phyloP scores from a whole-genome alignment of 371 early-diverging fungal species.

The Mucor circinelloides region DNA sequence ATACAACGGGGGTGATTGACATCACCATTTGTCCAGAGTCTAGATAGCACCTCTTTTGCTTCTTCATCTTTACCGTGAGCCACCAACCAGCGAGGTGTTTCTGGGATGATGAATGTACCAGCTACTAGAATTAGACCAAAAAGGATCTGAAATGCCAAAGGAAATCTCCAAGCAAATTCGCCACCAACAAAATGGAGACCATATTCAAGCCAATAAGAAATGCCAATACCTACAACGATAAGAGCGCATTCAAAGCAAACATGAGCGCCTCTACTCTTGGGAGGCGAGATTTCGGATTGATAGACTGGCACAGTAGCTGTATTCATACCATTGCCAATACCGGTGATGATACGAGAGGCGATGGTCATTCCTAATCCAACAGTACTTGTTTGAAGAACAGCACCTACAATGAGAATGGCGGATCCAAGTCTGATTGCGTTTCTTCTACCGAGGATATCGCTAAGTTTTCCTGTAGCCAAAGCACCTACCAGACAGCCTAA shows the following conservation, averaged over 20 bases:
- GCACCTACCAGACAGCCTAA: slow-evolving; percentile 45
- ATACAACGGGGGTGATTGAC: slow-evolving; percentile 47
- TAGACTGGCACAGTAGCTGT: slow-evolving; percentile 43
- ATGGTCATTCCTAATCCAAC: slow-evolving; percentile 33
- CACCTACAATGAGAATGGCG: slow-evolving; percentile 40
- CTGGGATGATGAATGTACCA: slow-evolving; percentile 31
- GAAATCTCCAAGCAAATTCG: slow-evolving; percentile 48
- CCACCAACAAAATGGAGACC: slow-evolving; percentile 40
- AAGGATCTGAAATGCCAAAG: slow-evolving; percentile 35
- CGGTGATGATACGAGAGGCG: slow-evolving; percentile 41
- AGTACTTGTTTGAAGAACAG: slow-evolving; percentile 43
- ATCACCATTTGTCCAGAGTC: slow-evolving; percentile 52
- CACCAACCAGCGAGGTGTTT: slow-evolving; percentile 54
- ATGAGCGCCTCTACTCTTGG: slow-evolving; percentile 54
- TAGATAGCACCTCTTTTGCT: slow-evolving; percentile 40
- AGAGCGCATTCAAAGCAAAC: slow-evolving; percentile 44
- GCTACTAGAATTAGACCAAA: slow-evolving; percentile 27
- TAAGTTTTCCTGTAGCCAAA: slow-evolving; percentile 43
- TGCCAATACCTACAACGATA: slow-evolving; percentile 37
- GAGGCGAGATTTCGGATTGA: slow-evolving; percentile 71
- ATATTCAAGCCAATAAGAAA: slow-evolving; percentile 50
- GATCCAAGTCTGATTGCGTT: slow-evolving; percentile 39
- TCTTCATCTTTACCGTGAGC: slow-evolving; percentile 47
- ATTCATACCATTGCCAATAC: slow-evolving; percentile 50
- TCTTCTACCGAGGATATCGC: slow-evolving; percentile 45